These are phyloP conservation scores for Williopsis jadinii DNA, from an alignment of 1,139 yeast species.

Conservation along the genomic window DNA sequence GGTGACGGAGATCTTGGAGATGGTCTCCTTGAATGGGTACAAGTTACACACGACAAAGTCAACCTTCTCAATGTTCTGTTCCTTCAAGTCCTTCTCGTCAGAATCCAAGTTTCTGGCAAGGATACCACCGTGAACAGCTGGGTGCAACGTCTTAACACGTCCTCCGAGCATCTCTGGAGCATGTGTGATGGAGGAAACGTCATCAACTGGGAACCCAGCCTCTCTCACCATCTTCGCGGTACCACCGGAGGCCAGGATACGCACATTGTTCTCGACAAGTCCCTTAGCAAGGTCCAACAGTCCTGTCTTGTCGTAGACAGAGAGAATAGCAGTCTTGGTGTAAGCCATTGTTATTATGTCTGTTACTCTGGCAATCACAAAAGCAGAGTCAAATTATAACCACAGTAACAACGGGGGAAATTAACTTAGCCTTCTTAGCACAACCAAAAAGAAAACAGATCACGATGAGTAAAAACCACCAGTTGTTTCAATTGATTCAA, in stretches of 20 bases:
- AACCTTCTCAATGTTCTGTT: conserved; percentile 89
- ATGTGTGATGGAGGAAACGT: conserved; percentile 88
- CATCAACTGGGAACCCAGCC: conserved; percentile 97
- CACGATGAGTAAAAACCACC: too few species aligned
- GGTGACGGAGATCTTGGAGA: conserved; percentile 91
- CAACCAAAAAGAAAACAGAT: too few species aligned
- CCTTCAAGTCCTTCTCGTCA: conserved; percentile 81
- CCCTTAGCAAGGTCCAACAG: conserved; percentile 94
- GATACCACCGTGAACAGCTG: conserved; percentile 98
- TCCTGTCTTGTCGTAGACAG: conserved; percentile 97
- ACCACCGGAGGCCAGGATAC: conserved; percentile 95
- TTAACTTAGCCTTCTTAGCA: too few species aligned
- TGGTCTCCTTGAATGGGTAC: conserved; percentile 97
- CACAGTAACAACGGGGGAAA: too few species aligned
- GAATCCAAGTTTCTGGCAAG: conserved; percentile 87
- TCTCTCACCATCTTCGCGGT: conserved; percentile 92
- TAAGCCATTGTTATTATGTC: conserved; percentile 25
- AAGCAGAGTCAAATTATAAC: too few species aligned
- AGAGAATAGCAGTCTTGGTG: conserved; percentile 84
- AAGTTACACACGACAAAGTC: conserved; percentile 96
- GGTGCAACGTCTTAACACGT: conserved; percentile 95
- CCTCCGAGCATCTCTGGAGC: conserved; percentile 99
- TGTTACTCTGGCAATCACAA: neutral
- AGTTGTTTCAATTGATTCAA: too few species aligned
- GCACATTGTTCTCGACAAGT: conserved; percentile 75